Base-by-base conservation (phyloP, 345 rosid species). In the Laguncularia racemosa region DNA sequence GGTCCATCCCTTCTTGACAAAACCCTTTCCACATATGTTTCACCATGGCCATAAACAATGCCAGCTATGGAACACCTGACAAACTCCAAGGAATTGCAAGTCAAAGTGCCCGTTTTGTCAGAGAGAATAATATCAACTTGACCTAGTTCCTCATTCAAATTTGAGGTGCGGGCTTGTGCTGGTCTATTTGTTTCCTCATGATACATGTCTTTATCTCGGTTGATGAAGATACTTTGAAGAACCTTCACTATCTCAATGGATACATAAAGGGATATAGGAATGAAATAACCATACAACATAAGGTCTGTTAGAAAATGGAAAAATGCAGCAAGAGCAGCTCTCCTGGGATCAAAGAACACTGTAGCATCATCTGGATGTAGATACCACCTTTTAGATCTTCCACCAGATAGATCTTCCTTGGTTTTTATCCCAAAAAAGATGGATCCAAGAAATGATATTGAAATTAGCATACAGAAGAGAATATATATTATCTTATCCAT, bases 51-150 rank as follows among this genome's bases (percentile, higher is more conserved):
- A 72, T 84, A 92, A 26, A 82, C 72, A 20, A 56, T 65, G 51
- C 96, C 98, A 50, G 84, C 79, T 33, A 92, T 79, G 0, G 95
- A 92, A 62, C 95, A 89, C 73, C 82, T 89, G 63, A 86, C 88
- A 76, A 92, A 89, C 75, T 89, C 98, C 98, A 92, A 89, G 12
- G 88, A 89, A 59, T 92, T 92, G 50, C 98, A 89, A 46, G 96
- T 92, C 77, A 92, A 58, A 66, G 98, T 92, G 52, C 98, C 96
- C 12, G 98, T 92, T 67, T 92, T 92, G 59, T 92, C 98, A 0
- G 98, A 89, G n/a, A 92, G 78, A 47, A 92, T 61, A 1, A 83
- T 83, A 71, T 77, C 75, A 20, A 89, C 80, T 75, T 92, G 96
- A 60, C 98, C 98, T 44, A 92, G 93, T 57, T 92, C 98, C 78